phyloP scores from a whole-genome alignment of 2,329 filamentous ascomycete genomes.

The Leptographium flavum region DNA sequence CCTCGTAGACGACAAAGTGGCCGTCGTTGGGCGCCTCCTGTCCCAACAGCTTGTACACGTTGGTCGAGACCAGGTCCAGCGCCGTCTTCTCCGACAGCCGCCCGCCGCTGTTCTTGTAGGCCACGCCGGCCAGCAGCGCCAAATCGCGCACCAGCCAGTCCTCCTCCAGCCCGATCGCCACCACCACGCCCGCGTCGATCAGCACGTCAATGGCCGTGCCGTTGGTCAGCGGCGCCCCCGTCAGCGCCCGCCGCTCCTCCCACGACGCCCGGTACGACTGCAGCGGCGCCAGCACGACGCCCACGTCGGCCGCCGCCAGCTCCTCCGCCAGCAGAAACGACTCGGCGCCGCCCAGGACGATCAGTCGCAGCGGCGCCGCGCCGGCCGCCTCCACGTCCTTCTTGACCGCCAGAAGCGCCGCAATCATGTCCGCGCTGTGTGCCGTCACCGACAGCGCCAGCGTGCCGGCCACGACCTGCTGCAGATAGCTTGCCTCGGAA shows the following conservation, averaged over 20 bases:
- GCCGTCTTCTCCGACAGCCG: conserved; percentile 38
- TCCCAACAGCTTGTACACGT: conserved; percentile 44
- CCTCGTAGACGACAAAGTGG: conserved; percentile 50
- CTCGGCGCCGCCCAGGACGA: conserved; percentile 49
- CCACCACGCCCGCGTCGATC: conserved; percentile 40
- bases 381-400: conserved; percentile 32
- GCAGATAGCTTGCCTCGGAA: conserved; percentile 35
- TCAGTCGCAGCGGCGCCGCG: conserved; percentile 27
- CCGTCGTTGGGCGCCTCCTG: conserved; percentile 15
- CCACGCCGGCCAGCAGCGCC: conserved; percentile 44
- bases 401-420: conserved; percentile 44
- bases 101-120: conserved; percentile 40
- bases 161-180: conserved; percentile 44
- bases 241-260: conserved; percentile 48
- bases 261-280: conserved; percentile 39
- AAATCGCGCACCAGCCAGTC: conserved; percentile 49
- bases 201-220: conserved; percentile 46
- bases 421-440: conserved; percentile 50
- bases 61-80: conserved; percentile 39
- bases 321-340: conserved; percentile 43
- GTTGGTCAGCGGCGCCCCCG: conserved; percentile 51
- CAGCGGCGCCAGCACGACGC: conserved; percentile 46
- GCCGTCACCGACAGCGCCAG: conserved; percentile 42
- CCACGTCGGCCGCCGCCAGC: conserved; percentile 39
- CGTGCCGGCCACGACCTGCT: conserved; percentile 37